These are phyloP conservation scores for Bertia moriformis DNA, from an alignment of 2,329 filamentous ascomycete genomes.

Conservation along the genomic window DNA sequence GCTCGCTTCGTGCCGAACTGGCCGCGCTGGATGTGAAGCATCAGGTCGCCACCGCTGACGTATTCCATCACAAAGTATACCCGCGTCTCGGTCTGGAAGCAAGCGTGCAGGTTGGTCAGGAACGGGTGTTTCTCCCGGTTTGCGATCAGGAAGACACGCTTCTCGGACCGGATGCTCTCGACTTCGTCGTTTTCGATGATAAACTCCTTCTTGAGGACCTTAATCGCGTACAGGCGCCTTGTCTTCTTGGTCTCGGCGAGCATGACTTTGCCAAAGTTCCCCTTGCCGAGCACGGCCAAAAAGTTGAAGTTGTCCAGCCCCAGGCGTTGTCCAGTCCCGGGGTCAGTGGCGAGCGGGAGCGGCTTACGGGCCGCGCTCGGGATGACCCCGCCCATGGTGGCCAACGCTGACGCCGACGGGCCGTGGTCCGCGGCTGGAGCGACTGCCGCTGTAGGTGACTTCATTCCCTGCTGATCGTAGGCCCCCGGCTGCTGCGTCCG, in stretches of 20 bases:
- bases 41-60: slow-evolving; percentile 92
- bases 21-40: slow-evolving; percentile 95
- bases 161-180: slow-evolving; percentile 92
- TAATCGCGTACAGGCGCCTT: slow-evolving; percentile 90
- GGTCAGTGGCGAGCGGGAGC: slow-evolving; percentile 55
- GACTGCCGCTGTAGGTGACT: slow-evolving; percentile 1
- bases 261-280: slow-evolving; percentile 99
- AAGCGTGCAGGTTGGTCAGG: slow-evolving; percentile 85
- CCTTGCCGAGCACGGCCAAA: slow-evolving; percentile 90
- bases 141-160: slow-evolving; percentile 89
- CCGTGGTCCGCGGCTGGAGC: no score
- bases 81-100: slow-evolving; percentile 95
- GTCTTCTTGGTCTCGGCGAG: slow-evolving; percentile 88
- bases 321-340: slow-evolving; percentile 69
- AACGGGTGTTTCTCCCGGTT: slow-evolving; percentile 96
- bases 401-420: no score
- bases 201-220: slow-evolving; percentile 98
- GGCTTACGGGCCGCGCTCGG: slow-evolving; percentile 32
- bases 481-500: no score
- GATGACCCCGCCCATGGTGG: slow-evolving; percentile 6
- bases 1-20: slow-evolving; percentile 92
- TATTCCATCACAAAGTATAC: slow-evolving; percentile 99
- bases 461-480: slow-evolving; percentile 11
- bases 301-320: slow-evolving; percentile 99
- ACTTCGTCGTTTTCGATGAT: slow-evolving; percentile 99